Percentiles rank a stretch among this genome's conserved stretches.
Conservation (phyloP, 257 asterid species). For the Solanum corneliomulleri region DNA sequence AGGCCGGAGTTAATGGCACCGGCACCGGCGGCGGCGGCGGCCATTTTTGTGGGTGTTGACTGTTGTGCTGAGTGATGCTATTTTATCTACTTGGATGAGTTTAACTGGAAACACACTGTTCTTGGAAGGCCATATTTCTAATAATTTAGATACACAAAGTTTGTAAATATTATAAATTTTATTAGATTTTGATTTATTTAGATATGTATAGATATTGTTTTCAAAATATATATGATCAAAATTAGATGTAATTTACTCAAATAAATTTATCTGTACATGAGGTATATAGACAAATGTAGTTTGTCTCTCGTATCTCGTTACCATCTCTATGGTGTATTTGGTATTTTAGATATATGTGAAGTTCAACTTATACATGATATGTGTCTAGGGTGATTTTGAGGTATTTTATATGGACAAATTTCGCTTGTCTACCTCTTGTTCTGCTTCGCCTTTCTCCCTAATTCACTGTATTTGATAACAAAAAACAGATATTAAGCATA, state of each 20-base stretch:
- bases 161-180: too few relatives aligned
- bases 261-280: rapidly evolving
- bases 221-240: rapidly evolving
- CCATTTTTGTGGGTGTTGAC: background rate
- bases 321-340: background rate
- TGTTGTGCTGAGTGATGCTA: background rate
- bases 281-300: too few relatives aligned
- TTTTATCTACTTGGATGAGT: background rate
- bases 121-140: background rate
- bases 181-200: too few relatives aligned
- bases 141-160: too few relatives aligned
- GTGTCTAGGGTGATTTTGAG: background rate
- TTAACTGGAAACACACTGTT: background rate
- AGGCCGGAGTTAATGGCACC: background rate
- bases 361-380: background rate
- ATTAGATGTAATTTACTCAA: too few relatives aligned
- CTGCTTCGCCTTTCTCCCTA: background rate
- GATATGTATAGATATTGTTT: too few relatives aligned
- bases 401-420: background rate
- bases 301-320: too few relatives aligned
- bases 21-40: background rate
- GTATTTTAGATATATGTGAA: background rate
- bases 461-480: too few relatives aligned
- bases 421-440: too few relatives aligned
- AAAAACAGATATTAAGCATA: background rate